A percentile compares a stretch with the other conserved stretches of the same genome.
Evolutionary conservation across 2,329 filamentous ascomycete genomes (phyloP).

Genomic region (Neonectria faginata): DNA sequence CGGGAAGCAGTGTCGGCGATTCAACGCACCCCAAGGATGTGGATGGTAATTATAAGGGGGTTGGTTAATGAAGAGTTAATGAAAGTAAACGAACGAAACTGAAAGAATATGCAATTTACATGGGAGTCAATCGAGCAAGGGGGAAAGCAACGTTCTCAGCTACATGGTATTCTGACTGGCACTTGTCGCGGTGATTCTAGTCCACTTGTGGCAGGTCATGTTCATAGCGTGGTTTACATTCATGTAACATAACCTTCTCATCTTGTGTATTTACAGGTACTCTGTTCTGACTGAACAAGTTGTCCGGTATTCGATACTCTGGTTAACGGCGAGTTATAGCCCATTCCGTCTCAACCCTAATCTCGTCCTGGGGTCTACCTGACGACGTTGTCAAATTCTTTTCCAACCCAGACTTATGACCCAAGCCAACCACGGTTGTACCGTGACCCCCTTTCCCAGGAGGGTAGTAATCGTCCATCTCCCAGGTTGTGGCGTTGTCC

Average conservation of each 20-base stretch:
- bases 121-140: too few relatives aligned
- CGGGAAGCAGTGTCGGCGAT: too few relatives aligned
- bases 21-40: too few relatives aligned
- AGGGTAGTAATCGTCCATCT: constrained; percentile 42
- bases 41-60: too few relatives aligned
- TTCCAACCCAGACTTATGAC: constrained; percentile 42
- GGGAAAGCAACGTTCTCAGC: too few relatives aligned
- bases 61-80: too few relatives aligned
- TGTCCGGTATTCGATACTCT: too few relatives aligned
- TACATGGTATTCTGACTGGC: too few relatives aligned
- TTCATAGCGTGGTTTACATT: not conserved
- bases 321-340: constrained; percentile 33
- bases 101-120: too few relatives aligned
- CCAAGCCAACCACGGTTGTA: constrained; percentile 24
- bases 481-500: constrained; percentile 37
- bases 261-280: not conserved
- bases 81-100: too few relatives aligned
- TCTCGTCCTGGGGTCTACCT: constrained; percentile 26
- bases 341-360: constrained; percentile 42
- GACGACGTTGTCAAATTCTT: constrained; percentile 39
- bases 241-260: not conserved
- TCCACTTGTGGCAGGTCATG: not conserved
- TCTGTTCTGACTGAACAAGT: not conserved
- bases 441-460: constrained; percentile 31
- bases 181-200: not conserved